Base-by-base conservation (phyloP, 345 rosid species). In the Bruguiera sexangula region DNA sequence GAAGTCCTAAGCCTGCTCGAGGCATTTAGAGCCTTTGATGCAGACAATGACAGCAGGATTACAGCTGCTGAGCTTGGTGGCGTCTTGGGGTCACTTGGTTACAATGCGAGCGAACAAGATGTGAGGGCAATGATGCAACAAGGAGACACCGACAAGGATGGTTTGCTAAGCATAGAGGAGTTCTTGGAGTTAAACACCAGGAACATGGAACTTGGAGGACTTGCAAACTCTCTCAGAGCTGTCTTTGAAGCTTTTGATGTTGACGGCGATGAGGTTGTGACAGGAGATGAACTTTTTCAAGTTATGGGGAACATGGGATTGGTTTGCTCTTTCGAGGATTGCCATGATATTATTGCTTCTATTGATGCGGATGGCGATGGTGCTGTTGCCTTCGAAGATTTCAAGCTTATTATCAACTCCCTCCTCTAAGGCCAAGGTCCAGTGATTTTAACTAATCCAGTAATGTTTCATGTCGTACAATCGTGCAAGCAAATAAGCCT, bases 101-200 rank as follows among this genome's bases (percentile, higher is more conserved):
- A 82, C 83, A 76, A 43, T 13, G 76, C 81, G 2, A 74, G 79
- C 16, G 85, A 79, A 6, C 67, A 75, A 78, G 89, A 88, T 20
- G 84, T 86, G 48, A 82, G 68, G 37, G 79, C 75, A 0, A 83
- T 88, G 85, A 81, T 88, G 89, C 64, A 56, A 34, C 70, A 83
- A 73, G 94, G 86, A 0, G 89, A 88, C 75, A 26, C 36, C 1
- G 70, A 82, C 81, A 78, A 67, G 39, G 88, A 86, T 6, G 88
- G 93, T 2, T 34, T 83, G 69, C 82, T 88, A 43, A 85, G 85
- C 83, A 55, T 79, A 6, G 68, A 75, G 34, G 94, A 88, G 78
- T 86, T 88, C 72, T 55, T 86, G 69, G 89, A 83, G 60, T 81
- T 88, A 89, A 86, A 79, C 84, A 85, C 89, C 10, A 81, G 76